phyloP scores from a whole-genome alignment of 148 eudicot species.

The Selenicereus undatus region DNA sequence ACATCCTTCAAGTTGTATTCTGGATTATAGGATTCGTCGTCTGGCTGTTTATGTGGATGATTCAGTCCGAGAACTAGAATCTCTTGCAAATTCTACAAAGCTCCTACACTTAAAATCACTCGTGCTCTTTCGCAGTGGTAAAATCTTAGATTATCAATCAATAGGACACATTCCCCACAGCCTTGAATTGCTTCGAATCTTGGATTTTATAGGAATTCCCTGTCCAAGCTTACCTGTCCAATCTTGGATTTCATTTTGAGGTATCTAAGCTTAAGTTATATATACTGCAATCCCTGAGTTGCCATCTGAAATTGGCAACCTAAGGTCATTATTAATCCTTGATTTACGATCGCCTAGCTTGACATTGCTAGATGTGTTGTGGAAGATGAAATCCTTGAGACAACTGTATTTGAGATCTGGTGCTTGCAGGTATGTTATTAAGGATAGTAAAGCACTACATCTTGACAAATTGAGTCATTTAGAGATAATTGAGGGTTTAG shows the following conservation, averaged over 20 bases:
- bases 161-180: not conserved
- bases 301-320: conserved; percentile 7
- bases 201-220: conserved; percentile 7
- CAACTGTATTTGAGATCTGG: not conserved
- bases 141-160: no score
- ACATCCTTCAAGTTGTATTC: not conserved
- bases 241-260: no score
- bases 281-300: not conserved
- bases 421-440: not conserved
- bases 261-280: conserved; percentile 6
- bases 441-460: not conserved
- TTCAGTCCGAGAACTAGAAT: not conserved
- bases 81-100: no score
- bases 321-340: conserved; percentile 18
- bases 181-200: conserved; percentile 3
- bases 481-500: conserved; percentile 10
- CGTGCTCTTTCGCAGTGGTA: not conserved
- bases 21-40: not conserved
- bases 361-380: not conserved
- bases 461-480: not conserved
- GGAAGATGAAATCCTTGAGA: conserved; percentile 10
- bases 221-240: not conserved
- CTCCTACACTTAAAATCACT: conserved; percentile 2
- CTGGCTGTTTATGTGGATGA: not conserved
- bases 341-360: not conserved